phyloP scores from a whole-genome alignment of 2,329 filamentous ascomycete genomes.

The Verticillium isaacii region DNA sequence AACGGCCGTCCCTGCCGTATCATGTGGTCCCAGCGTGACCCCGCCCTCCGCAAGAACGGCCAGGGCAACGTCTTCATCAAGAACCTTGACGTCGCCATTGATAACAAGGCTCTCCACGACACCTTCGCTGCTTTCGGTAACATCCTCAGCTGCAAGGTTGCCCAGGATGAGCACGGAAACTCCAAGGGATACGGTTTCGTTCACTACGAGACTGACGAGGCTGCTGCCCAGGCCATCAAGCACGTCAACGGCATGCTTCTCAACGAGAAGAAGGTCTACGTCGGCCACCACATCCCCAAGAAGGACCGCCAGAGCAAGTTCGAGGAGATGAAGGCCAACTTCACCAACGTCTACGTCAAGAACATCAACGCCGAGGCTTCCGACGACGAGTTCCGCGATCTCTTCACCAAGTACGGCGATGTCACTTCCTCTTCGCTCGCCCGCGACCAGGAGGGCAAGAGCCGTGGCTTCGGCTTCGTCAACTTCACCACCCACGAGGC shows the following conservation, averaged over 20 bases:
- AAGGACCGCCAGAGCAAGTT: constrained; percentile 99
- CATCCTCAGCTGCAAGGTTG: constrained; percentile 99
- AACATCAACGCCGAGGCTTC: constrained; percentile 82
- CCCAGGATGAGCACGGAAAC: constrained; percentile 91
- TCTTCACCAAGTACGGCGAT: constrained; percentile 89
- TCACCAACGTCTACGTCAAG: constrained; percentile 99
- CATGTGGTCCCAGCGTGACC: constrained; percentile 99
- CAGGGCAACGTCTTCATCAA: constrained; percentile 99
- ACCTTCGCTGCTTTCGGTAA: constrained; percentile 98
- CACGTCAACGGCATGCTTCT: constrained; percentile 99
- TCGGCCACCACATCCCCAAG: constrained; percentile 99
- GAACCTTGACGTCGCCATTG: constrained; percentile 96
- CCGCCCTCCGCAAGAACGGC: constrained; percentile 96
- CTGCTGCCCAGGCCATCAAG: constrained; percentile 95
- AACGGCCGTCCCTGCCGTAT: constrained; percentile 99
- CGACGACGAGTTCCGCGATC: constrained; percentile 89
- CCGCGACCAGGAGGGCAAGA: constrained; percentile 85
- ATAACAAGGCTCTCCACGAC: constrained; percentile 99
- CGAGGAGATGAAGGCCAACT: constrained; percentile 99
- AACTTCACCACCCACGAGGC: constrained; percentile 92
- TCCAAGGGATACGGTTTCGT: constrained; percentile 99
- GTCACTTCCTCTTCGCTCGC: constrained; percentile 95
- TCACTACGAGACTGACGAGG: constrained; percentile 99
- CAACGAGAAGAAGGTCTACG: constrained; percentile 99
- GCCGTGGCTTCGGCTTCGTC: constrained; percentile 92